phyloP scores from a whole-genome alignment of 2,329 filamentous ascomycete genomes.

The Aspergillaceae sp. region DNA sequence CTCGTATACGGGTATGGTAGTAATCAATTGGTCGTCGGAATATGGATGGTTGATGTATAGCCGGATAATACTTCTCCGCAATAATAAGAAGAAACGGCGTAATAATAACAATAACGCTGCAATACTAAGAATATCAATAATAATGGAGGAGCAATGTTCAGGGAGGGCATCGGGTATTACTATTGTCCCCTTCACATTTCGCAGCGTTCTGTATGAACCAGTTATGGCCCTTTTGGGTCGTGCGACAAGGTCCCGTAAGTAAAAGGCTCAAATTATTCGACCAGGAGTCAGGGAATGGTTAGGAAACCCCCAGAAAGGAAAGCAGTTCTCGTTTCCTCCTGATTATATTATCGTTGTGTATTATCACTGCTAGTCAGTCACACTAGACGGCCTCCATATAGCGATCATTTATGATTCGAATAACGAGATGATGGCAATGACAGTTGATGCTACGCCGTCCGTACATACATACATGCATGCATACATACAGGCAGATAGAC shows the following conservation, averaged over 20 bases:
- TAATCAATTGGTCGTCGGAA: no score
- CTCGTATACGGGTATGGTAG: no score
- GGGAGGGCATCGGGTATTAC: not conserved
- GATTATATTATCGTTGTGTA: no score
- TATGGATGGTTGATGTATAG: no score
- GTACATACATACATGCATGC: not conserved
- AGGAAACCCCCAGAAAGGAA: no score
- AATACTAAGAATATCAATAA: not conserved
- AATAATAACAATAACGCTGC: no score
- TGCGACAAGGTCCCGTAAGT: not conserved
- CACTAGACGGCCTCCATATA: not conserved
- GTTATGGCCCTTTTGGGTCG: not conserved
- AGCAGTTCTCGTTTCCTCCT: no score
- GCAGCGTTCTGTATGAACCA: not conserved
- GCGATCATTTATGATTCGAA: no score
- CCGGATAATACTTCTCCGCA: no score
- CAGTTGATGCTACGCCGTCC: not conserved
- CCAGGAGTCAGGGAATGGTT: no score
- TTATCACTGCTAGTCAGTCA: not conserved
- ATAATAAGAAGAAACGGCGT: no score
- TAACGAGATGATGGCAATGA: not conserved
- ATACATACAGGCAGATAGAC: not conserved
- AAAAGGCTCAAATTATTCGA: not conserved
- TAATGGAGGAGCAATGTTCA: not conserved
- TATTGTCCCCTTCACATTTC: not conserved